Evolutionary conservation across 257 asterid genomes (phyloP).

Genomic region (Orobanche coerulescens): DNA sequence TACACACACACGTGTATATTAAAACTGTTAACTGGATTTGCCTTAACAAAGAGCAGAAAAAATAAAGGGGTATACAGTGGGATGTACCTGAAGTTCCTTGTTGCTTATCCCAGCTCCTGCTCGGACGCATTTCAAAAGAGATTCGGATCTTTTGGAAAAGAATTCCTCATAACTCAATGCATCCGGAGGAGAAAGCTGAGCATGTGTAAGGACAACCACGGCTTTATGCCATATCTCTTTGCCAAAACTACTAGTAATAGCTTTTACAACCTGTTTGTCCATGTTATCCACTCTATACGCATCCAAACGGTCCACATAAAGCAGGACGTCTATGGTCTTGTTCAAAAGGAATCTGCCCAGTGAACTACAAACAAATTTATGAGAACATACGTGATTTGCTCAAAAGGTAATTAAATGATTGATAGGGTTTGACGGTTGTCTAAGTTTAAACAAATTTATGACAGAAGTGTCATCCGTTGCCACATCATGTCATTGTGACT

Average conservation of each 20-base stretch:
- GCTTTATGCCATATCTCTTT: slow-evolving; percentile 81
- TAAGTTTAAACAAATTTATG: no score
- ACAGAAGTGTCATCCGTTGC: no score
- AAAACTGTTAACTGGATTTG: background rate
- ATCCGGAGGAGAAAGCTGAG: slow-evolving; percentile 98
- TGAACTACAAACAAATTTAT: slow-evolving; percentile 23
- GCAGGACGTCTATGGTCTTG: slow-evolving; percentile 90
- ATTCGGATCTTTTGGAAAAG: slow-evolving; percentile 73
- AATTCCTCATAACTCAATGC: slow-evolving; percentile 81
- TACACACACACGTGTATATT: background rate
- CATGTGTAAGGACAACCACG: slow-evolving; percentile 80
- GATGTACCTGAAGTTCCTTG: slow-evolving; percentile 48
- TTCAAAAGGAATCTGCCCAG: slow-evolving; percentile 75
- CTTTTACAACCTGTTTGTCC: slow-evolving; percentile 84
- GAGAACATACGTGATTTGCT: background rate
- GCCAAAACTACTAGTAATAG: slow-evolving; percentile 80
- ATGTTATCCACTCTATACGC: slow-evolving; percentile 90
- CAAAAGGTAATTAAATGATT: background rate
- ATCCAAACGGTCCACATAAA: slow-evolving; percentile 97
- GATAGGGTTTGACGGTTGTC: background rate
- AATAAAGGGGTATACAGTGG: background rate
- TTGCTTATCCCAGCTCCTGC: slow-evolving; percentile 63
- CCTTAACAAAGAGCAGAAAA: slow-evolving; percentile 3
- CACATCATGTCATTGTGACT: no score
- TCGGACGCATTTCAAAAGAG: slow-evolving; percentile 71